These are phyloP conservation scores for Penicillium macrosclerotiorum DNA, from an alignment of 495 filamentous ascomycete species.

Conservation along the genomic window DNA sequence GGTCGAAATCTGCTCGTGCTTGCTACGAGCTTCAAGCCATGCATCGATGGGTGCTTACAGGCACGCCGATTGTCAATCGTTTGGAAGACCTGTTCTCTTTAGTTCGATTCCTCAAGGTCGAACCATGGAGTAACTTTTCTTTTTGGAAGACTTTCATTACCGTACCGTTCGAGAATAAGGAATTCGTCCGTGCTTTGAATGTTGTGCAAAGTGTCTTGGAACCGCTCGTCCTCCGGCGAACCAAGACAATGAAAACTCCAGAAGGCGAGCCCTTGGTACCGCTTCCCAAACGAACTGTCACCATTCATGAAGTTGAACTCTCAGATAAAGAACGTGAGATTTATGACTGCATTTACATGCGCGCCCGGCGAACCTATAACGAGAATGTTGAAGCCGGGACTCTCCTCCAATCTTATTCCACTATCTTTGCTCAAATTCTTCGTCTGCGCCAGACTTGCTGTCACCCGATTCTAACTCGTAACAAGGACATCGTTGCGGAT, in stretches of 20 bases:
- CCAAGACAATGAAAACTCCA: slow-evolving; percentile 97
- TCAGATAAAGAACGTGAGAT: slow-evolving; percentile 82
- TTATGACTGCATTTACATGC: slow-evolving; percentile 82
- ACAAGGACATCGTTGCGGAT: slow-evolving; percentile 78
- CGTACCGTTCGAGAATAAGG: slow-evolving; percentile 89
- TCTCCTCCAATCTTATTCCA: slow-evolving; percentile 88
- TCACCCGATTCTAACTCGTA: slow-evolving; percentile 84
- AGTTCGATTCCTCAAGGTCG: slow-evolving; percentile 86
- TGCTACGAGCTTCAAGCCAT: slow-evolving; percentile 83
- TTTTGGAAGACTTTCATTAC: slow-evolving; percentile 99
- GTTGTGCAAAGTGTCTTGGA: slow-evolving; percentile 97
- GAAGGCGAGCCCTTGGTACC: slow-evolving; percentile 83
- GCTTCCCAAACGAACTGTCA: slow-evolving; percentile 74
- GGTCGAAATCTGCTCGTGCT: slow-evolving; percentile 83
- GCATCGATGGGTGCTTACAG: slow-evolving; percentile 92
- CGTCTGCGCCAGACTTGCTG: slow-evolving; percentile 93
- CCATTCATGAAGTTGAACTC: slow-evolving; percentile 82
- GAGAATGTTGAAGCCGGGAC: slow-evolving; percentile 89
- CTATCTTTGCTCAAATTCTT: slow-evolving; percentile 94
- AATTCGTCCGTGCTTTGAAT: slow-evolving; percentile 89
- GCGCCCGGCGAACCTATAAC: slow-evolving; percentile 78
- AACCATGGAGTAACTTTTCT: slow-evolving; percentile 97
- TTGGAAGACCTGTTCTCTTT: slow-evolving; percentile 96
- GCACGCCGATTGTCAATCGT: slow-evolving; percentile 95
- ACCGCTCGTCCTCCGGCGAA: slow-evolving; percentile 89